Evolutionary conservation across 1,139 yeast genomes (phyloP).

Genomic region (Nematodospora anomalae): DNA sequence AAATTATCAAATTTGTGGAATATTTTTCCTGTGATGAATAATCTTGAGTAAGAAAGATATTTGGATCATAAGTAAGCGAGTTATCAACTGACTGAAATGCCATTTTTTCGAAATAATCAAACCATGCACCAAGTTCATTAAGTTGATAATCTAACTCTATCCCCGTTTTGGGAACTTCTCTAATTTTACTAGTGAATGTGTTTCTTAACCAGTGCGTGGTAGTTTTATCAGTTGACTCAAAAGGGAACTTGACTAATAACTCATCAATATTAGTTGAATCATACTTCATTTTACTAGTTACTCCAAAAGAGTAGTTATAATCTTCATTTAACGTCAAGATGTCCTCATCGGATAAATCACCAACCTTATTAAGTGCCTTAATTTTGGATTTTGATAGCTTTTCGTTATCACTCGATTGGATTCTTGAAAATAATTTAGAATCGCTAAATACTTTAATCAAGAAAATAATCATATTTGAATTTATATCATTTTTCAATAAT

Average conservation of each 20-base stretch:
- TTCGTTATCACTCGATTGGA: constrained; percentile 19
- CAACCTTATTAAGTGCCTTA: constrained; percentile 20
- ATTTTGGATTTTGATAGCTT: constrained; percentile 27
- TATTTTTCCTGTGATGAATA: constrained; percentile 27
- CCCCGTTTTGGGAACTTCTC: constrained; percentile 8
- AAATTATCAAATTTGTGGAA: constrained; percentile 42
- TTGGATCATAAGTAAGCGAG: constrained; percentile 38
- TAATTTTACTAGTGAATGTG: constrained; percentile 16
- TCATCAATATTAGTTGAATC: constrained; percentile 26
- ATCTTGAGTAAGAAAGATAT: constrained; percentile 26
- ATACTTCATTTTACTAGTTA: constrained; percentile 35
- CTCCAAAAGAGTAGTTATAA: constrained; percentile 39
- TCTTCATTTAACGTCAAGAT: constrained; percentile 32
- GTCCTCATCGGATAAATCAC: constrained; percentile 25
- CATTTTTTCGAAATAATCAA: constrained; percentile 31
- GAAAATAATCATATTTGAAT: constrained; percentile 42
- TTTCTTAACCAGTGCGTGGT: constrained; percentile 16
- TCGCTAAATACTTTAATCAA: constrained; percentile 43
- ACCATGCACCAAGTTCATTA: constrained; percentile 25
- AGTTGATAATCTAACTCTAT: constrained; percentile 7
- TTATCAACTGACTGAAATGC: constrained; percentile 27
- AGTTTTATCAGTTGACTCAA: constrained; percentile 2
- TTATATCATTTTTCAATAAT: constrained; percentile 36
- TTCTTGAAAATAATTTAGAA: constrained; percentile 32
- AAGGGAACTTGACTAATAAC: constrained; percentile 20